These are phyloP conservation scores for Helenozyma baotianmanensis DNA, from an alignment of 805 yeast species.

Conservation along the genomic window DNA sequence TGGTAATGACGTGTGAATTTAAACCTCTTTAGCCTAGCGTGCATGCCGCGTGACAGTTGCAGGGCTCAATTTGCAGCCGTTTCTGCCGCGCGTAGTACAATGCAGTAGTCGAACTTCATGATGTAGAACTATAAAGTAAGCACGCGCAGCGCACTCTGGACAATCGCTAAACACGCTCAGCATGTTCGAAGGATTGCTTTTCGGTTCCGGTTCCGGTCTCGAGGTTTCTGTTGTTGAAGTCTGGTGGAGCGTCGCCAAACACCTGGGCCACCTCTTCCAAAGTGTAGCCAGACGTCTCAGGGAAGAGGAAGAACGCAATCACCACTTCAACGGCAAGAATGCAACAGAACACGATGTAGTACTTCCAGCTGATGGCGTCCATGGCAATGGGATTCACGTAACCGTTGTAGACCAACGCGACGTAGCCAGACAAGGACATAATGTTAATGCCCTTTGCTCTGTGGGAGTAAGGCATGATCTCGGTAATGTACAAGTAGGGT, in stretches of 20 bases:
- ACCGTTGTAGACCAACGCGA: conserved; percentile 20
- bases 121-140: no score
- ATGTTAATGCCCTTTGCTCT: conserved; percentile 40
- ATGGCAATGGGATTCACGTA: conserved; percentile 31
- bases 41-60: no score
- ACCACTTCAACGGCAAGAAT: conserved; percentile 25
- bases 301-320: conserved; percentile 29
- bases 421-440: conserved; percentile 18
- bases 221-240: conserved; percentile 7
- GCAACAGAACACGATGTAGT: conserved; percentile 39
- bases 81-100: no score
- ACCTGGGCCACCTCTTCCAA: conserved; percentile 41
- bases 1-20: no score
- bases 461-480: conserved; percentile 33
- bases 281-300: conserved; percentile 41
- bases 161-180: conserved; percentile 12
- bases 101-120: no score
- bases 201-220: conserved; percentile 1
- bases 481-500: conserved; percentile 44
- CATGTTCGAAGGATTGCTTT: conserved; percentile 8
- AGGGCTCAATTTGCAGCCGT: no score
- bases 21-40: no score
- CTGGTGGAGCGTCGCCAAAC: conserved; percentile 31
- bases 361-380: conserved; percentile 40
- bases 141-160: no score